Evolutionary conservation across 306 rosid species (phyloP), one percentile per base, ranked within the genome.

Genomic region (Glycine soja): DNA sequence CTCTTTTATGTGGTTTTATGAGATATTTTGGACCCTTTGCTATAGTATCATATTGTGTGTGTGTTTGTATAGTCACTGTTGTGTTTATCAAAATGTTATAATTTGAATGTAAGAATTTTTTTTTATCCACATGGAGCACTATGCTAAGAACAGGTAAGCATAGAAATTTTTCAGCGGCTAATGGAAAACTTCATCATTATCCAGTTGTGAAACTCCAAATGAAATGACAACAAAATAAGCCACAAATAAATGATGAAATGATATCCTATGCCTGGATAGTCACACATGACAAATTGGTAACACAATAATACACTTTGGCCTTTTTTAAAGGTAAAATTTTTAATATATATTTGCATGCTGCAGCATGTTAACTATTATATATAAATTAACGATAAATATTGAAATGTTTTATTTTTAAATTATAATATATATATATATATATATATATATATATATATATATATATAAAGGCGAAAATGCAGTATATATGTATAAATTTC

Each of bases 211-310:
- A 24, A 24, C 30, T 24, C 30, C 30, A 24, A 24, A 24, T 24
- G 30, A 24, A 24, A 24, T 76, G 18, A 63, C 70, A 24, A 24
- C 5, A 30, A 61, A 75, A 36, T 24, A 45, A 58, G 54, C n/a
- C 52, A 67, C 34, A 67, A 40, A 67, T 40, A 42, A 40, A 42
- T 59, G 19, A 75, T 58, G 32, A 48, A 62, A 47, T 62, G 50
- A 63, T 36, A 24, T 48, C 40, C 15, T 42, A 63, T 67, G 3
- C 16, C 53, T 48, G 80, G 80, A 63, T 48, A 63, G 10, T 47
- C 62, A n/a, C 62, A 64, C 80, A 46, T 64, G 80, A 7, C 10
- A 61, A 10, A 11, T 61, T 30, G 67, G 14, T 47, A 64, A 64
- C 42, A 64, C 74, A 51, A 51, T 65, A 30, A 65, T 65, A 51